Conservation (phyloP, 305 asterid genomes). For the Solanum aculeatissimum region DNA sequence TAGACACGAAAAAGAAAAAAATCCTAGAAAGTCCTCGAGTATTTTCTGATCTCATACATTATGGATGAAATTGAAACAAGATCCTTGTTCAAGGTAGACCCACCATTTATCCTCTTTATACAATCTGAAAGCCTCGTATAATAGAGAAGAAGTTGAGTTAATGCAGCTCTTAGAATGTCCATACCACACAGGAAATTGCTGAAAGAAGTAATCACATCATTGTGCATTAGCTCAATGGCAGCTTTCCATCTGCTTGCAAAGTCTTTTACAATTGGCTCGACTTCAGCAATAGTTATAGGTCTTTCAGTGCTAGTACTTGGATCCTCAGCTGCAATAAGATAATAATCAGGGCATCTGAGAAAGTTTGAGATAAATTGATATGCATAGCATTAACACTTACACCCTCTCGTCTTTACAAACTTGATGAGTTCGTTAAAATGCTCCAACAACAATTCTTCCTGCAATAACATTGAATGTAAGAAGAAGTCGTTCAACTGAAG, state of each 20-base stretch:
- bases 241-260: constrained; percentile 94
- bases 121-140: constrained; percentile 90
- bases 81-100: constrained; percentile 80
- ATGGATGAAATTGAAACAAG: constrained; percentile 86
- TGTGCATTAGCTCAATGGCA: constrained; percentile 97
- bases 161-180: constrained; percentile 94
- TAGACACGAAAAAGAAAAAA: not conserved
- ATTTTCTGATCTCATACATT: constrained; percentile 89
- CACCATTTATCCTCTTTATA: constrained; percentile 70
- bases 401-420: constrained; percentile 87
- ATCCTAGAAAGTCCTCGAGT: constrained; percentile 66
- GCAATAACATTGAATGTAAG: constrained; percentile 8
- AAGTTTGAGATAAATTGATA: not conserved
- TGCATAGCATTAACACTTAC: constrained; percentile 25
- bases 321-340: constrained; percentile 59
- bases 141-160: constrained; percentile 86
- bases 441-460: constrained; percentile 87
- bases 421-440: constrained; percentile 82
- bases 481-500: not conserved
- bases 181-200: constrained; percentile 93
- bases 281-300: constrained; percentile 54
- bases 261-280: constrained; percentile 88
- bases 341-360: constrained; percentile 1
- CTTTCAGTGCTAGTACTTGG: constrained; percentile 44
- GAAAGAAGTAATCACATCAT: constrained; percentile 79